Conservation (phyloP, 495 filamentous ascomycete species). For the Zalerion maritima region DNA sequence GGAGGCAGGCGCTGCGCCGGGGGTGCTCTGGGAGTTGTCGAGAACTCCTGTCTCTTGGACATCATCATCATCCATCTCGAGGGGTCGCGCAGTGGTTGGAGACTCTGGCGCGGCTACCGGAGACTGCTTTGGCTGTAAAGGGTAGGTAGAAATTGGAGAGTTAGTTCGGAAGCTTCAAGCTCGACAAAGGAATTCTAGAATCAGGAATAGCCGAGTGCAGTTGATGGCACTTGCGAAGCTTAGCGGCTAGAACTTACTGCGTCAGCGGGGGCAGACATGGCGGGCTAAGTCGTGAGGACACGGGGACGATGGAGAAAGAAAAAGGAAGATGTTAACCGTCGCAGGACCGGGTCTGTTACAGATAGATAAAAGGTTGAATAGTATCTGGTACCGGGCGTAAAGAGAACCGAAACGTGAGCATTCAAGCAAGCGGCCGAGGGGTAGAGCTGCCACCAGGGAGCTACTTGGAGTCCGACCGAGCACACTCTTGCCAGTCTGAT, state of each 20-base stretch:
- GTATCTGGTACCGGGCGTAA: too few species aligned
- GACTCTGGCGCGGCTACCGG: constrained; percentile 46
- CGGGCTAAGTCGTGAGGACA: constrained; percentile 2
- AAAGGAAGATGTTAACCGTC: too few species aligned
- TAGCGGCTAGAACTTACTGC: constrained; percentile 19
- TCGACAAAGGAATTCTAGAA: too few species aligned
- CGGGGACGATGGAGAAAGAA: constrained; percentile 1
- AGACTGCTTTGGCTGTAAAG: constrained; percentile 10
- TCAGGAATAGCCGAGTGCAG: too few species aligned
- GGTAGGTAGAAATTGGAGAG: not conserved
- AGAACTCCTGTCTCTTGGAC: constrained; percentile 45
- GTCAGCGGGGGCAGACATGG: constrained; percentile 29
- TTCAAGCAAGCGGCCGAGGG: too few species aligned
- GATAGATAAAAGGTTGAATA: constrained; percentile 1
- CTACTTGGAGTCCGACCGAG: too few species aligned
- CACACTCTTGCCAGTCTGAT: too few species aligned
- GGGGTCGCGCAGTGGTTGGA: constrained; percentile 64
- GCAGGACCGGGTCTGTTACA: constrained; percentile 1
- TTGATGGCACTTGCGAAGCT: too few species aligned
- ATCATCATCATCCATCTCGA: constrained; percentile 80
- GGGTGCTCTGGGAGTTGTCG: constrained; percentile 21
- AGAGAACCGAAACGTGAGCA: too few species aligned
- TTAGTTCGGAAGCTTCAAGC: too few species aligned
- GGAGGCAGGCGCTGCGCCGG: constrained; percentile 23
- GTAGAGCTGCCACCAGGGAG: too few species aligned